Evolutionary conservation across 1,139 yeast genomes (phyloP), one percentile per base, ranked within the genome.

Genomic region (Lodderomyces parapsilosis): DNA sequence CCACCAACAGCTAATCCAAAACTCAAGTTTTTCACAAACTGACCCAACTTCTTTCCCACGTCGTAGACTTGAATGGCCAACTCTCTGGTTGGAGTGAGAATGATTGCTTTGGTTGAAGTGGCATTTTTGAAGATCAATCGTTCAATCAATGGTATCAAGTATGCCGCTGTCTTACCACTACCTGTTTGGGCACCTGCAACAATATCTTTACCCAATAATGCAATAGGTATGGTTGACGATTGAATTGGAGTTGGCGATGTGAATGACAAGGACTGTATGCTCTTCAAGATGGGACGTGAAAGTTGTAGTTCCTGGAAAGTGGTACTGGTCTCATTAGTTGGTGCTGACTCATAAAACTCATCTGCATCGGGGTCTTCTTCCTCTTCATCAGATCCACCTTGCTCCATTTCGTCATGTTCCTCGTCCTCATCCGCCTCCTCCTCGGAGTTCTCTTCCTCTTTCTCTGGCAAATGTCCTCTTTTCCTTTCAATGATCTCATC

Each of bases 151-250:
- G 99, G 99, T 45, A 93, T 86, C 84, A 93, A 83, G 59, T 89
- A 93, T 2, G 99, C 99, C 5, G 98, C 99, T 15, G 99, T 94
- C 63, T 93, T 93, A 79, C 99, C 99, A 28, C 98, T 90, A 70
- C 99, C 99, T 3, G 99, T 93, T 22, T 88, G 96, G 30, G 99
- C 99, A 71, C 98, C 98, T n/a, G 99, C 99, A 53, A 93, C 96
- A 43, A 93, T 81, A 63, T 89, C 96, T 59, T 88, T 91, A 54
- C 99, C 99, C 52, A 87, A 66, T 36, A 93, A 74, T 0, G 97
- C 96, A 44, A 91, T 83, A 8, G 99, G 99, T 50, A 93, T 90
- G 11, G 96, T 81, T 1, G 96, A 89, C 45, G 93, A 76, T 68
- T 93, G 99, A 69, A 94, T 88, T 13, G 97, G 96, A 0, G 97